These are phyloP conservation scores for Colletotrichum simmondsii DNA, from an alignment of 2,329 filamentous ascomycete species.

Conservation along the genomic window DNA sequence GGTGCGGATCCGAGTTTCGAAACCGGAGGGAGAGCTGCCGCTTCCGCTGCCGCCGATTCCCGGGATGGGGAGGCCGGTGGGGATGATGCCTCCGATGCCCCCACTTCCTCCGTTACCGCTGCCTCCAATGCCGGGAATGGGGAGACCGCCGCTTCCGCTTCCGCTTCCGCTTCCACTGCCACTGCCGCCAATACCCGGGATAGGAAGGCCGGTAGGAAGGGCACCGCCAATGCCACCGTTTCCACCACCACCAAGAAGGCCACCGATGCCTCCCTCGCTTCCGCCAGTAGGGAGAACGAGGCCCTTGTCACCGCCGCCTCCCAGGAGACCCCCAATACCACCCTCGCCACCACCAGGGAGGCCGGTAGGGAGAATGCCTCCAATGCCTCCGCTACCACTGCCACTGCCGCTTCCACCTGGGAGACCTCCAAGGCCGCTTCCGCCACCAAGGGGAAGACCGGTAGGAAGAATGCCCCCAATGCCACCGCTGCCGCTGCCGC, in stretches of 20 bases:
- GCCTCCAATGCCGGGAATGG: neutral
- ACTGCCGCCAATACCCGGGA: neutral
- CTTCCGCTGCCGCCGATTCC: neutral
- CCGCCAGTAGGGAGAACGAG: too few species aligned
- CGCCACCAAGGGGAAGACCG: neutral
- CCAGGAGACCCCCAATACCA: too few species aligned
- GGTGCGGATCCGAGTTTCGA: slow-evolving; percentile 9
- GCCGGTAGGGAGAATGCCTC: neutral
- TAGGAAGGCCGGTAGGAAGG: neutral
- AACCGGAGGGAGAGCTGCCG: neutral
- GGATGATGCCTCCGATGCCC: too few species aligned
- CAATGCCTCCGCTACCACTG: neutral
- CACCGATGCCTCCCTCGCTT: too few species aligned
- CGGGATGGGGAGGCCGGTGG: neutral
- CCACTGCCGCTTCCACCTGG: neutral
- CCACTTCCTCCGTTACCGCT: neutral
- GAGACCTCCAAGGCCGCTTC: too few species aligned
- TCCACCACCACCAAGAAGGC: neutral
- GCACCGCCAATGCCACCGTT: neutral
- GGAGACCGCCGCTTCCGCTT: neutral
- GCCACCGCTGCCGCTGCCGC: too few species aligned
- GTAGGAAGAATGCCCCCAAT: neutral
- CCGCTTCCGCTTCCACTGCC: slow-evolving; percentile 1
- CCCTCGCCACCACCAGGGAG: neutral
- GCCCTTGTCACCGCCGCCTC: too few species aligned